Percentiles rank a stretch among this genome's conserved stretches.
Evolutionary conservation across 345 rosid genomes (phyloP).

Genomic region (Salix brachista): DNA sequence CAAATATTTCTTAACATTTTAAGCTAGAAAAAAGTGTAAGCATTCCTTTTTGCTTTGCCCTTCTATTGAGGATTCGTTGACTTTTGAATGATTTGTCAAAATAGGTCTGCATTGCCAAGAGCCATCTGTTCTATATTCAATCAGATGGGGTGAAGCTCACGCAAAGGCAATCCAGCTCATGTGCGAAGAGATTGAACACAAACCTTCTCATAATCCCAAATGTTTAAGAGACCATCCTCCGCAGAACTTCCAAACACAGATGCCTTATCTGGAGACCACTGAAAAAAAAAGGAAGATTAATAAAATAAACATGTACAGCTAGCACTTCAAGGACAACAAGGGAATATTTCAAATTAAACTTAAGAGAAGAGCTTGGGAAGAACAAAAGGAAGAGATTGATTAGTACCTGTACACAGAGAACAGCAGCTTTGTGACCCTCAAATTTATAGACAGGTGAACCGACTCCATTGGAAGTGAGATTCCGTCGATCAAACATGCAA

Average conservation of each 20-base stretch:
- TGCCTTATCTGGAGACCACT: slow-evolving; percentile 90
- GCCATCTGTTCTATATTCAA: not conserved
- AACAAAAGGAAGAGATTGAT: not conserved
- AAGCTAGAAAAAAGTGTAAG: not conserved
- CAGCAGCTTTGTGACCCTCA: slow-evolving; percentile 91
- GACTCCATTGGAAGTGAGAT: slow-evolving; percentile 67
- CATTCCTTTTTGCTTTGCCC: not conserved
- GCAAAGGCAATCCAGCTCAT: slow-evolving; percentile 1
- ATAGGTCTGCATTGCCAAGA: not conserved
- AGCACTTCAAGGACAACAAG: not conserved
- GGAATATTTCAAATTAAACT: not conserved
- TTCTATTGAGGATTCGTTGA: not conserved
- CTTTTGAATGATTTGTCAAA: not conserved
- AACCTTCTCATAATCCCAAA: slow-evolving; percentile 93
- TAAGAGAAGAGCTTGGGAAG: not conserved
- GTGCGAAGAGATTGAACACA: not conserved
- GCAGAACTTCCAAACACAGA: slow-evolving; percentile 97
- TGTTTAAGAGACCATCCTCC: slow-evolving; percentile 88
- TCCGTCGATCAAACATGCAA: slow-evolving; percentile 86
- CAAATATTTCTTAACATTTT: not conserved
- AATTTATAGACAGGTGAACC: slow-evolving; percentile 73
- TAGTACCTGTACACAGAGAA: slow-evolving; percentile 83
- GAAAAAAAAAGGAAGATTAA: slow-evolving; percentile 22
- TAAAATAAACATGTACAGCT: not conserved
- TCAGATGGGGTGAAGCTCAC: not conserved